phyloP scores from a whole-genome alignment of 2,329 filamentous ascomycete species.

The Triangularia verruculosa region DNA sequence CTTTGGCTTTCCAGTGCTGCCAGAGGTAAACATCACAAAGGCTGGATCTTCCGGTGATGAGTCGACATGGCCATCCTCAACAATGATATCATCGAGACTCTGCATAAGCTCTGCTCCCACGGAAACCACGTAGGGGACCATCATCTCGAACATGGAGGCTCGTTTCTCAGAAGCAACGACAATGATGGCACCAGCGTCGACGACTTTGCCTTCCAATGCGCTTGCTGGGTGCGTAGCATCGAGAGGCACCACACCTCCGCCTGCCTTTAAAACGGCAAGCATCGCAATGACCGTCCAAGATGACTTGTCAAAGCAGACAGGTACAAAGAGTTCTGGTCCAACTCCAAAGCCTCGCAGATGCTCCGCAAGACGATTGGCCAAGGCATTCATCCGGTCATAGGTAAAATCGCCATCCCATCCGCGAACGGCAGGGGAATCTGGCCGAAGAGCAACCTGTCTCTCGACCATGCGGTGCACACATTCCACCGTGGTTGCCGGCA shows the following conservation, averaged over 20 bases:
- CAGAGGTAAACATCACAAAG: constrained; percentile 52
- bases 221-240: constrained; percentile 27
- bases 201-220: constrained; percentile 20
- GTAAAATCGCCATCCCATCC: constrained; percentile 25
- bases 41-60: constrained; percentile 15
- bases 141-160: constrained; percentile 19
- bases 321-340: constrained; percentile 23
- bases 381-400: constrained; percentile 23
- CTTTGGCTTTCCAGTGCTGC: constrained; percentile 51
- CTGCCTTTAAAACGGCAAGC: constrained; percentile 31
- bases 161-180: constrained; percentile 21
- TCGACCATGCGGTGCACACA: constrained; percentile 27
- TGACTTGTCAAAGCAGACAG: constrained; percentile 31
- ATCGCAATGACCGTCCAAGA: constrained; percentile 27
- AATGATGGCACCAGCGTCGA: constrained; percentile 18
- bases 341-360: constrained; percentile 23
- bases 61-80: background rate
- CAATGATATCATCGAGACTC: background rate
- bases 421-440: constrained; percentile 31
- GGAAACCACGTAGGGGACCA: constrained; percentile 23
- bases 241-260: constrained; percentile 30
- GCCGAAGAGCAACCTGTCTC: constrained; percentile 26
- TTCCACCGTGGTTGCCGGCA: constrained; percentile 18
- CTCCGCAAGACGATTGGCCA: constrained; percentile 20
- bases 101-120: constrained; percentile 14